Base-by-base conservation (phyloP, 2,329 filamentous ascomycete species). In the Chrysosporium queenslandicum region DNA sequence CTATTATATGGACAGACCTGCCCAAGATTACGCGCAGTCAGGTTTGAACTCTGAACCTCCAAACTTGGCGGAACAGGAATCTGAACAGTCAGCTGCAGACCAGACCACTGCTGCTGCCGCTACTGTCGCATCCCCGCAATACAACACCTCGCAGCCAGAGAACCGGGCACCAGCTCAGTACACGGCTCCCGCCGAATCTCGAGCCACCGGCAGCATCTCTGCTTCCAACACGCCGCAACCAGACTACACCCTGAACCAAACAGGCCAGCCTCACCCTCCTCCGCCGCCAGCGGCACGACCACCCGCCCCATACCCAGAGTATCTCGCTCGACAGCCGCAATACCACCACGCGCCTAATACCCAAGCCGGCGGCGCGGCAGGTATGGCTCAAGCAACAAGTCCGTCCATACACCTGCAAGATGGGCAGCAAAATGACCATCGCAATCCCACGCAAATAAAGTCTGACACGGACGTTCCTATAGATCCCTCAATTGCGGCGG, bases 311-410 rank as follows among this genome's bases (percentile, higher is more conserved):
- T 94, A 91, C 66, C 85, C 87, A 69, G 88, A 94, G 64, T 89
- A 94, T 71, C 80, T 92, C 69, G 83, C 87, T 74, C 86, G 88
- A 67, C 76, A 75, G 55, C 71, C 68, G 63, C 79, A 83, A 66
- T 92, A 92, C 77, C 85, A 88, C 72, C 82, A 72, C 65, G 83
- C 72, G 76, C 87, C 71, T 54, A 80, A 80, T 75, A 83, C 79
- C 71, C 80, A 82, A 69, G 79, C 82, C 71, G 82, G 79, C 74
- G 82, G 82, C 74, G 80, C 84, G 74, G 85, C 82, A 82, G 85
- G 84, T 83, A 96, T 96, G 90, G 88, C 90, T 82, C 89, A 95
- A 87, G 82, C 88, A 85, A 87, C 87, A 85, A 95, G 90, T 95
- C 87, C 87, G 89, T 95, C 87, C 75, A 80, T 61, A 58, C 64